Percentiles rank a stretch among this genome's conserved stretches.
phyloP scores from a whole-genome alignment of 345 rosid genomes.

The Moricandia arvensis region DNA sequence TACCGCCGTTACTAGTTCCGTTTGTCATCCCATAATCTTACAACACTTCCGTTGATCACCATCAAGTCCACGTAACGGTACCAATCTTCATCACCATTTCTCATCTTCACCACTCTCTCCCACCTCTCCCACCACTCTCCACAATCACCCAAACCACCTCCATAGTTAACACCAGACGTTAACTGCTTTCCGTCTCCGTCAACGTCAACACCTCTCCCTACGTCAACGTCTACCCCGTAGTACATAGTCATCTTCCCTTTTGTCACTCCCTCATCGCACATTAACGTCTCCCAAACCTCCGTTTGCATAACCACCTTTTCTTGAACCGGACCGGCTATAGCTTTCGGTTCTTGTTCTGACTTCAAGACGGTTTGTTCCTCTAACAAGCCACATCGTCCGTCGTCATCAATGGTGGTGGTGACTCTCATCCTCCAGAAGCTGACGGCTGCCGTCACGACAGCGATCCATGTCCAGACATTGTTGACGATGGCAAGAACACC shows the following conservation, averaged over 20 bases:
- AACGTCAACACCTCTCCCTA: background rate
- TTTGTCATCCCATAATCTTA: conserved; percentile 67
- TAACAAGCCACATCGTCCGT: background rate
- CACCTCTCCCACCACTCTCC: conserved; percentile 32
- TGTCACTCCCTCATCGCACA: conserved; percentile 30
- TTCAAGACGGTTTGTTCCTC: background rate
- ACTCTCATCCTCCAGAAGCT: conserved; percentile 40
- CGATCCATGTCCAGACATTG: conserved; percentile 41
- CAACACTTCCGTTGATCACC: conserved; percentile 61
- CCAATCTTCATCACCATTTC: conserved; percentile 54
- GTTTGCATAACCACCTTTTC: background rate
- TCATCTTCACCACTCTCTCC: conserved; percentile 43
- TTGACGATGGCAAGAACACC: conserved; percentile 9
- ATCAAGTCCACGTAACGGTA: conserved; percentile 55
- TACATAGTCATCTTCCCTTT: conserved; percentile 35
- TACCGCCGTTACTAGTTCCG: conserved; percentile 14
- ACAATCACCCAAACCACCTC: conserved; percentile 13
- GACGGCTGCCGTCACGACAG: conserved; percentile 40
- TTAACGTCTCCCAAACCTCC: background rate
- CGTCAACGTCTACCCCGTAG: conserved; percentile 24
- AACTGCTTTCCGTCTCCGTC: conserved; percentile 27
- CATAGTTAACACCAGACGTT: conserved; percentile 14
- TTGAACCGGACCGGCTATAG: background rate
- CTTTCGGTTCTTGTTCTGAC: background rate
- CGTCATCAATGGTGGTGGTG: background rate